Evolutionary conservation across 352 stramenopile genomes (phyloP).

Genomic region (Phytophthora ohioensis): DNA sequence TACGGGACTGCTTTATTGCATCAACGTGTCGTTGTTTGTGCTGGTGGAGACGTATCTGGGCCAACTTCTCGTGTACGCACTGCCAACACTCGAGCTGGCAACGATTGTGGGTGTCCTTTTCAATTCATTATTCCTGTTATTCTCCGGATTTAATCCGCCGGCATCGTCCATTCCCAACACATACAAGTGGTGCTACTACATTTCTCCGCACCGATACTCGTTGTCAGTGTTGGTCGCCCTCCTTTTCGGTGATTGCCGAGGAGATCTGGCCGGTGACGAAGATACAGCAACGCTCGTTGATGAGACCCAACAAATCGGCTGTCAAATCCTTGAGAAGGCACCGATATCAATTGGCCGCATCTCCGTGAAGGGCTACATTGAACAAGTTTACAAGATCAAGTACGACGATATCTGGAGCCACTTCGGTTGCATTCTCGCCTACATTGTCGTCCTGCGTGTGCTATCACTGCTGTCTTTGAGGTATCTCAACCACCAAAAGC

Average conservation of each 20-base stretch:
- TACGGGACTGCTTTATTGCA: constrained; percentile 32
- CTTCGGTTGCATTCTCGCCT: constrained; percentile 32
- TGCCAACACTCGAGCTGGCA: constrained; percentile 18
- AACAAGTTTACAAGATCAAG: constrained; percentile 44
- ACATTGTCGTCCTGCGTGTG: constrained; percentile 28
- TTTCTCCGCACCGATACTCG: constrained; percentile 7
- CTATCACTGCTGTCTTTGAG: constrained; percentile 20
- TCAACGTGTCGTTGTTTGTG: constrained; percentile 27
- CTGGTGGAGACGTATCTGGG: constrained; percentile 42
- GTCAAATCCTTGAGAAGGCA: constrained; percentile 11
- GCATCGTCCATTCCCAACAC: constrained; percentile 43
- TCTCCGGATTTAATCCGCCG: constrained; percentile 57
- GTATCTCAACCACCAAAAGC: constrained; percentile 25
- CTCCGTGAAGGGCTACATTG: constrained; percentile 28
- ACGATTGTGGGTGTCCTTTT: constrained; percentile 19
- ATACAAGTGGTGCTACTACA: constrained; percentile 61
- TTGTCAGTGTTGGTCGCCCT: neutral
- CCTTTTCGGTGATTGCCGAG: neutral
- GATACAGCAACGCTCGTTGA: neutral
- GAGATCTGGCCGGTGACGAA: constrained; percentile 14
- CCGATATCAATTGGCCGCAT: constrained; percentile 15
- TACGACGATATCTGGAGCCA: constrained; percentile 33
- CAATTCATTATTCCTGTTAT: constrained; percentile 51
- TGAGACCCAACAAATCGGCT: constrained; percentile 5
- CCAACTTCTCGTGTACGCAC: constrained; percentile 28